These are phyloP conservation scores for Diversispora epigaea DNA, from an alignment of 192 early-diverging fungal genomes.

Conservation along the genomic window DNA sequence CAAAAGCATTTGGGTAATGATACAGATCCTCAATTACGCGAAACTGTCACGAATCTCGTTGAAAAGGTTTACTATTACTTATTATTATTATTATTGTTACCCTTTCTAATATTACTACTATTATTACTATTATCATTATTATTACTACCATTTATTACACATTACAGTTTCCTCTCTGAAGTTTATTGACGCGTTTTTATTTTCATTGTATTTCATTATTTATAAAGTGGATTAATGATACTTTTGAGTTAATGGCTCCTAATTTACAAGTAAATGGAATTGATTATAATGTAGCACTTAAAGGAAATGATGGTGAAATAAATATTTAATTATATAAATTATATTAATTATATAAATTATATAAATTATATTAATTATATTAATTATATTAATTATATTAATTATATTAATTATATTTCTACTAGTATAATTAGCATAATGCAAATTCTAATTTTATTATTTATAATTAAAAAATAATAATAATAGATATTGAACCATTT, in stretches of 20 bases:
- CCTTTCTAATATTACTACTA: no score
- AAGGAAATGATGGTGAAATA: not conserved
- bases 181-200: not conserved
- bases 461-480: not conserved
- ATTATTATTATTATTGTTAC: no score
- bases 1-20: not conserved
- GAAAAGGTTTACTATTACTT: not conserved
- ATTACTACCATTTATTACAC: not conserved
- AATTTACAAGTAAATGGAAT: slow-evolving; percentile 16
- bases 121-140: no score
- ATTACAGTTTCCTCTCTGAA: not conserved
- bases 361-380: not conserved
- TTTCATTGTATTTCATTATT: not conserved
- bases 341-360: no score
- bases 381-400: not conserved
- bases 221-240: slow-evolving; percentile 15
- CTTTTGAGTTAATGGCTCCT: slow-evolving; percentile 9
- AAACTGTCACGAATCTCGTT: not conserved
- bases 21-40: not conserved
- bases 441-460: not conserved
- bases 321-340: not conserved
- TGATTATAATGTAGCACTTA: slow-evolving; percentile 8
- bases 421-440: no score
- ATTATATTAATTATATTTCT: not conserved
- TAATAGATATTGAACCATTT: slow-evolving; percentile 3